These are phyloP conservation scores for Knufia fluminis DNA, from an alignment of 2,329 filamentous ascomycete genomes.

Conservation along the genomic window DNA sequence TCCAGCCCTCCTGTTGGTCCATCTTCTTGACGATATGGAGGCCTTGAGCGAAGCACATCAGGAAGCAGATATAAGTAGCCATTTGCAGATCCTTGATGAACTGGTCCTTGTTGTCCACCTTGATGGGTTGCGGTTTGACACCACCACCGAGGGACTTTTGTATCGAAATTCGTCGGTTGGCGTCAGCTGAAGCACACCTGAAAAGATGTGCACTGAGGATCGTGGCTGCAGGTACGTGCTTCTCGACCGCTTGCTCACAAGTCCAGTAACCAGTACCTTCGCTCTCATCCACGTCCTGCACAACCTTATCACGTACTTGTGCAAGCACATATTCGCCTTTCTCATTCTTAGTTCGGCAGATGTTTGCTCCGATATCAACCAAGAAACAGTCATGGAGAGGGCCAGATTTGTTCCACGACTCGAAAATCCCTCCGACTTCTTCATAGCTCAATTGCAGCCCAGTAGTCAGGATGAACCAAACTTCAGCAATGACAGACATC, in stretches of 20 bases:
- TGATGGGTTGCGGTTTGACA: slow-evolving; percentile 20
- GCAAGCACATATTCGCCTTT: slow-evolving; percentile 46
- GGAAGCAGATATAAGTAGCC: slow-evolving; percentile 53
- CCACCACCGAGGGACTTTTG: slow-evolving; percentile 20
- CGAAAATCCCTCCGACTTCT: slow-evolving; percentile 51
- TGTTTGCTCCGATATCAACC: slow-evolving; percentile 53
- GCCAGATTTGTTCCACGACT: slow-evolving; percentile 50
- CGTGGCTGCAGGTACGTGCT: slow-evolving; percentile 57
- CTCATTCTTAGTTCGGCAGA: slow-evolving; percentile 40
- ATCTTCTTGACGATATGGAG: slow-evolving; percentile 54
- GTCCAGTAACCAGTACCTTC: slow-evolving; percentile 62
- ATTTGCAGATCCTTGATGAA: slow-evolving; percentile 52
- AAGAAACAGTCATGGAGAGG: slow-evolving; percentile 46
- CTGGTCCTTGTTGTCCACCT: slow-evolving; percentile 25
- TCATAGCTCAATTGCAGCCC: slow-evolving; percentile 51
- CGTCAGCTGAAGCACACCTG: slow-evolving; percentile 54
- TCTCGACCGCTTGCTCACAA: slow-evolving; percentile 50
- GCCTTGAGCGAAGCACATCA: slow-evolving; percentile 57
- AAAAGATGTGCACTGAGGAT: slow-evolving; percentile 55
- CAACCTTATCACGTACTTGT: slow-evolving; percentile 59
- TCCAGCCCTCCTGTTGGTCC: slow-evolving; percentile 51
- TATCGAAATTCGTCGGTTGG: slow-evolving; percentile 45
- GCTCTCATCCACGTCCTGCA: slow-evolving; percentile 57
- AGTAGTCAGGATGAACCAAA: slow-evolving; percentile 54
- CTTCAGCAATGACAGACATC: slow-evolving; percentile 55